Percentiles rank a stretch among this genome's conserved stretches.
Evolutionary conservation across 352 stramenopile species (phyloP).

Genomic region (Pythium apleroticum): DNA sequence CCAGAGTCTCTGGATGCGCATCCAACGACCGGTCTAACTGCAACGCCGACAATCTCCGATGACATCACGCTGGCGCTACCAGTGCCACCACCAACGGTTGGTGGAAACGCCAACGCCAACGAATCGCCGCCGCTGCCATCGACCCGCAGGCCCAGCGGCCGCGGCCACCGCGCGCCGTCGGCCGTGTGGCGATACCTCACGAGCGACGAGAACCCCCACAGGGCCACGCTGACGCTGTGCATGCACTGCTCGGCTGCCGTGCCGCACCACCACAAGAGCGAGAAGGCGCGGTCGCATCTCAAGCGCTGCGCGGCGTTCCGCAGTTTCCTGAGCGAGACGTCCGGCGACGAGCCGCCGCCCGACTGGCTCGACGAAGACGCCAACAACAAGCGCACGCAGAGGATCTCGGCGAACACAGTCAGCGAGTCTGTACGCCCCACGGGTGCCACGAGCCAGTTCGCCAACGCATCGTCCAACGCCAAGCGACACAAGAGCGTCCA

Average conservation of each 20-base stretch:
- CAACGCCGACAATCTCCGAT: not conserved
- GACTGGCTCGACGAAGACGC: constrained; percentile 23
- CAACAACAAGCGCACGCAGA: not conserved
- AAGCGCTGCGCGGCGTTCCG: constrained; percentile 27
- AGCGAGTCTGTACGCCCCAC: too few relatives aligned
- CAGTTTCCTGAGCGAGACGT: not conserved
- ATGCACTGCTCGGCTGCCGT: constrained; percentile 27
- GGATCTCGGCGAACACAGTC: not conserved
- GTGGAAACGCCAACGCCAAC: constrained; percentile 9
- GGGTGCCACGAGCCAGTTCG: not conserved
- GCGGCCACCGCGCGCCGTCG: constrained; percentile 32
- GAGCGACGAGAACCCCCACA: constrained; percentile 26
- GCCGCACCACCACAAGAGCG: constrained; percentile 40
- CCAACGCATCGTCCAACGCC: not conserved
- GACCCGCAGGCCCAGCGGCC: constrained; percentile 10
- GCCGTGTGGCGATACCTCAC: constrained; percentile 33
- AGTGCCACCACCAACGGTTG: not conserved
- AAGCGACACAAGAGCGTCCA: not conserved
- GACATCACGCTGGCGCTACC: not conserved
- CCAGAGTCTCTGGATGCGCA: not conserved
- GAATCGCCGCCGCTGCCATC: not conserved
- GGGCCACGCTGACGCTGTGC: constrained; percentile 19
- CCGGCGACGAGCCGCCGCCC: not conserved
- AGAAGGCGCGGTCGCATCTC: constrained; percentile 36
- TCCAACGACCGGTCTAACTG: not conserved